Evolutionary conservation across 2,329 filamentous ascomycete genomes (phyloP).

Genomic region (Xylaria digitata): DNA sequence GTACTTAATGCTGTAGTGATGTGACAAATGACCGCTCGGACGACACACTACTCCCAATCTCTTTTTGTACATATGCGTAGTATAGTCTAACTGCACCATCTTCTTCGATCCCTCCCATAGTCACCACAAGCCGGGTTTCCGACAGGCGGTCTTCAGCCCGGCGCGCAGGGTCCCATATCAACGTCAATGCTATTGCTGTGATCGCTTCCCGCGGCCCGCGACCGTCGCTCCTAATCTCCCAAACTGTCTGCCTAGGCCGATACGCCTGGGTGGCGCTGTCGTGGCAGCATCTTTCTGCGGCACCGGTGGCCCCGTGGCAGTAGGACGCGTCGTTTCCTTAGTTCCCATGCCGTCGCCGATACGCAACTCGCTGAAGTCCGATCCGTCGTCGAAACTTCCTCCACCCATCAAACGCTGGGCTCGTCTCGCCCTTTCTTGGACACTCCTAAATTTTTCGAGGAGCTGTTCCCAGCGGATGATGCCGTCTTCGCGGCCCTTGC

Average conservation of each 20-base stretch:
- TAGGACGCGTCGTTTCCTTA: slow-evolving; percentile 52
- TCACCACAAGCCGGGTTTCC: neutral
- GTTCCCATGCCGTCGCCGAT: slow-evolving; percentile 56
- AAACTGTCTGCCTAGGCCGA: slow-evolving; percentile 74
- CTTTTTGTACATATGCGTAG: slow-evolving; percentile 12
- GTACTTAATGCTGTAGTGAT: slow-evolving; percentile 28
- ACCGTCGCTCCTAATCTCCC: slow-evolving; percentile 78
- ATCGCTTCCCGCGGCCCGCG: slow-evolving; percentile 70
- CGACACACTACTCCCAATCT: slow-evolving; percentile 4
- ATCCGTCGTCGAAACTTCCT: slow-evolving; percentile 60
- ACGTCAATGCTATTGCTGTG: slow-evolving; percentile 49
- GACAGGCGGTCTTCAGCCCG: neutral
- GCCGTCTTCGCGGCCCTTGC: slow-evolving; percentile 81
- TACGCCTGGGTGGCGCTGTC: slow-evolving; percentile 66
- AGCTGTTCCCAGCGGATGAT: slow-evolving; percentile 92
- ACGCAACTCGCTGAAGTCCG: slow-evolving; percentile 56
- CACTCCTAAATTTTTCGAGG: slow-evolving; percentile 91
- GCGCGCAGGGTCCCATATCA: slow-evolving; percentile 6
- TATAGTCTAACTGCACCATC: slow-evolving; percentile 16
- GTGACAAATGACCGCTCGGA: slow-evolving; percentile 19
- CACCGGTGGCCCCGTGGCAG: slow-evolving; percentile 53
- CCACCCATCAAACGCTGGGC: slow-evolving; percentile 70
- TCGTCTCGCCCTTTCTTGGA: slow-evolving; percentile 86
- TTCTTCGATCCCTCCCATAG: slow-evolving; percentile 9
- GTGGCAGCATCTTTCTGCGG: slow-evolving; percentile 63